These are phyloP conservation scores for Phytophthora brassicae DNA, from an alignment of 352 stramenopile species.

Conservation along the genomic window DNA sequence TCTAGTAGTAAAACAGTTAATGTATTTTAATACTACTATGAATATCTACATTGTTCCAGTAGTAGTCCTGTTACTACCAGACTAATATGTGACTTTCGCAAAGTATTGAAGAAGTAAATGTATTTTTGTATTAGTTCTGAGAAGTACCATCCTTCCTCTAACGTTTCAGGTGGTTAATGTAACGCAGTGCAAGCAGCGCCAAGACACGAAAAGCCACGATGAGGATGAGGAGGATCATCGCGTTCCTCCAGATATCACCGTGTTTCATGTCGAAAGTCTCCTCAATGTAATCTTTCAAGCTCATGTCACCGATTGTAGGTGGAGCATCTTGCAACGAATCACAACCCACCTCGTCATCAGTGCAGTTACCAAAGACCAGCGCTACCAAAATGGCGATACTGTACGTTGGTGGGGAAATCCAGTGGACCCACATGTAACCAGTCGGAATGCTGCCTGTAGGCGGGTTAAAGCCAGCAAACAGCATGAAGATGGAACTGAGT, in stretches of 20 bases:
- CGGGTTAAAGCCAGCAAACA: conserved; percentile 52
- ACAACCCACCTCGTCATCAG: conserved; percentile 25
- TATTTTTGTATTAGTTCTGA: neutral
- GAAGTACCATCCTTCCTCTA: conserved; percentile 10
- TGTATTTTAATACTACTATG: too few relatives aligned
- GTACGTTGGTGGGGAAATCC: conserved; percentile 40
- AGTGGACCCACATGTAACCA: conserved; percentile 54
- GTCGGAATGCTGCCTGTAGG: conserved; percentile 42
- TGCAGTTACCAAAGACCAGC: conserved; percentile 32
- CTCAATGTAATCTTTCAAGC: conserved; percentile 48
- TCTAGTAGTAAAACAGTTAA: too few relatives aligned
- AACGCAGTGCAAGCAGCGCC: conserved; percentile 42
- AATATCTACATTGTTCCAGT: too few relatives aligned
- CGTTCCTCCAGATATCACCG: conserved; percentile 37
- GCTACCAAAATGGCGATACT: conserved; percentile 36
- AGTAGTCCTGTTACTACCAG: too few relatives aligned
- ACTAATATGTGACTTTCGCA: too few relatives aligned
- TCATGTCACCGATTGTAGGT: conserved; percentile 18
- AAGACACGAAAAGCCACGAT: conserved; percentile 41
- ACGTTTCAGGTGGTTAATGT: conserved; percentile 50
- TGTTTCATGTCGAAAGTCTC: conserved; percentile 49
- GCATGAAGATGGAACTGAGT: conserved; percentile 45
- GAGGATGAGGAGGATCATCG: conserved; percentile 35
- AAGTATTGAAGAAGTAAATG: neutral
- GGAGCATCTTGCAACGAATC: conserved; percentile 27